A percentile compares a stretch with the other conserved stretches of the same genome.
These are phyloP conservation scores for Ormosia emarginata DNA, from an alignment of 306 rosid species.

Conservation along the genomic window DNA sequence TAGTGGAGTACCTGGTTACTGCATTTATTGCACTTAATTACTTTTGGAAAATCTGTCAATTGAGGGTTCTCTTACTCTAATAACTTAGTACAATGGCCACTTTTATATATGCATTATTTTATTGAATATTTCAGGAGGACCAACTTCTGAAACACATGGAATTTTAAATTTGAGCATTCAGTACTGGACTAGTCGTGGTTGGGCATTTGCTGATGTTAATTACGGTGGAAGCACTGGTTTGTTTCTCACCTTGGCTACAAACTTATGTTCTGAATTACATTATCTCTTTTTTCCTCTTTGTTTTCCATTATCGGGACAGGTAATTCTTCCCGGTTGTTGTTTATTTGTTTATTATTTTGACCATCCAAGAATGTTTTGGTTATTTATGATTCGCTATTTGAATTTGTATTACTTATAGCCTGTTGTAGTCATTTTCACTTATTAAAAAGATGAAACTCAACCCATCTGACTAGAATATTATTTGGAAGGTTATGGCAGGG, in stretches of 20 bases:
- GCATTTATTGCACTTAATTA: background rate
- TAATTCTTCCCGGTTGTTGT: background rate
- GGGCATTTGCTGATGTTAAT: conserved; percentile 89
- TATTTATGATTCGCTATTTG: background rate
- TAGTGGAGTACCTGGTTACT: background rate
- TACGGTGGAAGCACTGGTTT: conserved; percentile 99
- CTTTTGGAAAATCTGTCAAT: background rate
- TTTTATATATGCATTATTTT: background rate
- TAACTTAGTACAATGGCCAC: background rate
- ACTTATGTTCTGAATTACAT: conserved; percentile 7
- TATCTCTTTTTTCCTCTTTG: background rate
- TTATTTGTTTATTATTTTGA: background rate
- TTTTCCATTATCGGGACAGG: background rate
- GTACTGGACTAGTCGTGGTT: conserved; percentile 94
- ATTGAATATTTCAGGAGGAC: conserved; percentile 75
- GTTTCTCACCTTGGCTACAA: conserved; percentile 34
- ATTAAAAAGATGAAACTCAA: background rate
- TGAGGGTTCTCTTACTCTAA: background rate
- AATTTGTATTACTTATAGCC: background rate
- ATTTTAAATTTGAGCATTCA: conserved; percentile 67
- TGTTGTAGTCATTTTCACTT: background rate
- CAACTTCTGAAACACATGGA: conserved; percentile 81
- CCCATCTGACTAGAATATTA: background rate
- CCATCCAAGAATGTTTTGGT: background rate
- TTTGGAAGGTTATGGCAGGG: conserved; percentile 84